phyloP scores from a whole-genome alignment of 2,329 filamentous ascomycete species.

The Beauveria pseudobassiana region DNA sequence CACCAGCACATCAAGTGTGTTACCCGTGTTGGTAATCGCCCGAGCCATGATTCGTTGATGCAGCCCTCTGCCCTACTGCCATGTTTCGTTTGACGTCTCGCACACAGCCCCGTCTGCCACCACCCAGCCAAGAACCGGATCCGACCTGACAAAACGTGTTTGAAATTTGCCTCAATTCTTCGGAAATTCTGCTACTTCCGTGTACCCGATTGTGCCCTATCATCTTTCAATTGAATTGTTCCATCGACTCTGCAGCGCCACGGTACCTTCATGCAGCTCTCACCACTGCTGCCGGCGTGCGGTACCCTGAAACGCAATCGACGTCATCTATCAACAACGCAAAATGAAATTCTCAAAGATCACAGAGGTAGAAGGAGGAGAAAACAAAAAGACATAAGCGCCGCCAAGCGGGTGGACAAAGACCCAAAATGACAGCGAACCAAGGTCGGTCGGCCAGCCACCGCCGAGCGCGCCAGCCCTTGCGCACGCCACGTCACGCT shows the following conservation, averaged over 20 bases:
- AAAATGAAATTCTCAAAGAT: not conserved
- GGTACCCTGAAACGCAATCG: not conserved
- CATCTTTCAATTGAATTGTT: not conserved
- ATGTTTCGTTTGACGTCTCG: slow-evolving; percentile 7
- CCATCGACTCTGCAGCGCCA: not conserved
- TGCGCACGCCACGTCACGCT: not conserved
- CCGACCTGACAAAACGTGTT: slow-evolving; percentile 1
- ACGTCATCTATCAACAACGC: not conserved
- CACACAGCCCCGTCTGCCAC: not conserved
- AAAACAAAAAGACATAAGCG: not conserved
- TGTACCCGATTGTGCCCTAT: slow-evolving; percentile 5
- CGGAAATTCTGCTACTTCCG: not conserved
- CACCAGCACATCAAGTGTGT: not conserved
- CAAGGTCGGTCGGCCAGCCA: not conserved
- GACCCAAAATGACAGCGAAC: not conserved
- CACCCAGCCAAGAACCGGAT: not conserved
- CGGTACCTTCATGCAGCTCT: not conserved
- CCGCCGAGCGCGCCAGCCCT: not conserved
- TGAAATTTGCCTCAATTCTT: not conserved
- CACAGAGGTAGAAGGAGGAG: too few relatives aligned
- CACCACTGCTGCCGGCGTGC: not conserved
- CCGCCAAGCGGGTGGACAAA: not conserved
- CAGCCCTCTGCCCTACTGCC: not conserved
- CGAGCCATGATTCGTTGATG: not conserved
- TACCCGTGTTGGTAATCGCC: not conserved